A percentile compares a stretch with the other conserved stretches of the same genome.
phyloP scores from a whole-genome alignment of 108 stramenopile species.

The Stephanodiscus minutulus region DNA sequence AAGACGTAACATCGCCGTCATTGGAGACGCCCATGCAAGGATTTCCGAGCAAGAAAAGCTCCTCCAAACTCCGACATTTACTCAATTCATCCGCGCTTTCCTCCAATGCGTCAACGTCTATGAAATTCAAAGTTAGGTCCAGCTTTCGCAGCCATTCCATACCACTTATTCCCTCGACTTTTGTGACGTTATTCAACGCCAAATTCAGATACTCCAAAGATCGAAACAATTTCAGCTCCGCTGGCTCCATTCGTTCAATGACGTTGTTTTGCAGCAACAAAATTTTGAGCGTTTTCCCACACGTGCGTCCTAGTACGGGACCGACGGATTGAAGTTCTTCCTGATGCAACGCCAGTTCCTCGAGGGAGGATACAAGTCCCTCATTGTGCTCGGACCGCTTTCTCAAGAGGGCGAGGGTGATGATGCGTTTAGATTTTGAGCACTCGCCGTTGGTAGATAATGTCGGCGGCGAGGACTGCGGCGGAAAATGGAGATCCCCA shows the following conservation, averaged over 20 bases:
- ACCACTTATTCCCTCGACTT: slow-evolving; percentile 53
- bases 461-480: background rate
- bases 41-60: slow-evolving; percentile 88
- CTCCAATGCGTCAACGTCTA: slow-evolving; percentile 76
- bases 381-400: slow-evolving; percentile 84
- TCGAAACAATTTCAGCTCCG: slow-evolving; percentile 75
- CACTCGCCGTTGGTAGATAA: background rate
- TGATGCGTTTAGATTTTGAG: slow-evolving; percentile 22
- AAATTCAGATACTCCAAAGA: slow-evolving; percentile 89
- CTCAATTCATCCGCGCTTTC: slow-evolving; percentile 58
- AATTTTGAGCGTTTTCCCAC: slow-evolving; percentile 81
- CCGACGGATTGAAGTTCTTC: slow-evolving; percentile 87
- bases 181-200: slow-evolving; percentile 85
- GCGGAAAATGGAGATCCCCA: no score
- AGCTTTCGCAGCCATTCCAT: slow-evolving; percentile 87
- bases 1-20: slow-evolving; percentile 3
- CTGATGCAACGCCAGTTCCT: slow-evolving; percentile 91
- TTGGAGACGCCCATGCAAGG: slow-evolving; percentile 65
- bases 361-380: slow-evolving; percentile 76
- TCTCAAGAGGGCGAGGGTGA: slow-evolving; percentile 68
- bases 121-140: slow-evolving; percentile 89
- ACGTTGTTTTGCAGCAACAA: slow-evolving; percentile 91
- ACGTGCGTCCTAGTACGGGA: slow-evolving; percentile 65
- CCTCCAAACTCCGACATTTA: slow-evolving; percentile 51
- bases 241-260: slow-evolving; percentile 62